A percentile compares a stretch with the other conserved stretches of the same genome.
Conservation (phyloP, 1,284 basidiomycete genomes). For the Cutaneotrichosporon curvatum region DNA sequence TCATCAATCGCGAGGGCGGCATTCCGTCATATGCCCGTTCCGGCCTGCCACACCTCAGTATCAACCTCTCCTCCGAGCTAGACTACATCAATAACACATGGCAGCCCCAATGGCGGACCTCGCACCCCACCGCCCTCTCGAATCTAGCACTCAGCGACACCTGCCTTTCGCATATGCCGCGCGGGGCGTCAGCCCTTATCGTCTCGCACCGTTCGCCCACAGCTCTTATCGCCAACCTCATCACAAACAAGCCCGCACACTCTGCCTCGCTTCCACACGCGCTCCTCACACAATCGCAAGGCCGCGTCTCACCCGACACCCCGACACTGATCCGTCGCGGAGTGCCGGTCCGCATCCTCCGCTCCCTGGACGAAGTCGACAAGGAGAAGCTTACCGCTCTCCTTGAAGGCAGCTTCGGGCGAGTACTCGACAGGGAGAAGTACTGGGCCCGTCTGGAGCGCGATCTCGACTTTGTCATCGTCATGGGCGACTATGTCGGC, state of each 20-base stretch:
- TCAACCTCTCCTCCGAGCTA: conserved; percentile 88
- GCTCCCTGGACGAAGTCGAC: conserved; percentile 59
- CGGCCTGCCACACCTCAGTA: conserved; percentile 88
- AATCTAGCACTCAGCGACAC: conserved; percentile 82
- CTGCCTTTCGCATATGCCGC: conserved; percentile 89
- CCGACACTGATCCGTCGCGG: conserved; percentile 90
- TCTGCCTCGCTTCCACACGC: conserved; percentile 92
- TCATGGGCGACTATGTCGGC: conserved; percentile 93
- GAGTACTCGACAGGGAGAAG: conserved; percentile 61
- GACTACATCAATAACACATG: conserved; percentile 82
- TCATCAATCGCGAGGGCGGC: conserved; percentile 95
- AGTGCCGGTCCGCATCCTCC: conserved; percentile 74
- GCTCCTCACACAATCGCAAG: conserved; percentile 68
- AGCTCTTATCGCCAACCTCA: conserved; percentile 90
- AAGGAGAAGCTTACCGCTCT: conserved; percentile 65
- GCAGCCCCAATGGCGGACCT: conserved; percentile 63
- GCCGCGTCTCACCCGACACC: conserved; percentile 77
- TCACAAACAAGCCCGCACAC: conserved; percentile 96
- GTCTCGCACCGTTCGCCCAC: conserved; percentile 95
- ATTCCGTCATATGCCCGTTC: conserved; percentile 94
- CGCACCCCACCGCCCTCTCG: conserved; percentile 77
- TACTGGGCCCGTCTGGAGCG: conserved; percentile 74
- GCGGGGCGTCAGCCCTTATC: conserved; percentile 85
- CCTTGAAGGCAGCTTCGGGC: conserved; percentile 79
- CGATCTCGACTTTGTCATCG: conserved; percentile 82